Evolutionary conservation across 768 basidiomycete species (phyloP).

Genomic region (Phaeotremella fagi): DNA sequence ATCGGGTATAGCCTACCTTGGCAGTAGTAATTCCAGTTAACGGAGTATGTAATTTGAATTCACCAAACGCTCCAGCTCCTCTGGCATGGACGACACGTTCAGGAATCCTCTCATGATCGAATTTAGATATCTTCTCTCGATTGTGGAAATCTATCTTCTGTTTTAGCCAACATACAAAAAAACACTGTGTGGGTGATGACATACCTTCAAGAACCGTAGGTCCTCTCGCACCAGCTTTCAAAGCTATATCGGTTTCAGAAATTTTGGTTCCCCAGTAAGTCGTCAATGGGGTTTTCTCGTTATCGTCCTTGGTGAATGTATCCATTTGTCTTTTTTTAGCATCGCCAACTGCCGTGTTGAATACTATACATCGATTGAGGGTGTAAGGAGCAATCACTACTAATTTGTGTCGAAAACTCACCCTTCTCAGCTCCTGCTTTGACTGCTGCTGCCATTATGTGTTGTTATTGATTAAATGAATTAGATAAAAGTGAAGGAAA

Average conservation of each 20-base stretch:
- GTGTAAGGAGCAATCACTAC: neutral
- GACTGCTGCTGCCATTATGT: neutral
- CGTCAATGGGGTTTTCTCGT: conserved; percentile 29
- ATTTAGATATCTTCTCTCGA: conserved; percentile 67
- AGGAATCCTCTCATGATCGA: conserved; percentile 85
- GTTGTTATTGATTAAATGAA: too few relatives aligned
- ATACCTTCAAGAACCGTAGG: conserved; percentile 60
- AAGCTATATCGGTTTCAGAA: conserved; percentile 45
- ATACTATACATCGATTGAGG: conserved; percentile 22
- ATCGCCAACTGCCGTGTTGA: conserved; percentile 42
- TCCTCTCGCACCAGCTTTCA: conserved; percentile 53
- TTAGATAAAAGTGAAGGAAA: too few relatives aligned
- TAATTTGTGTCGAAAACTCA: neutral
- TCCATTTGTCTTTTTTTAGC: conserved; percentile 46
- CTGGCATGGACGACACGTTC: conserved; percentile 59
- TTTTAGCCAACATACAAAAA: conserved; percentile 2
- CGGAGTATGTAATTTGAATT: conserved; percentile 69
- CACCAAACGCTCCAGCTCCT: conserved; percentile 62
- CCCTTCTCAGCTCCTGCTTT: neutral
- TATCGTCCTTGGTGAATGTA: conserved; percentile 24
- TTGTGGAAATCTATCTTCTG: conserved; percentile 55
- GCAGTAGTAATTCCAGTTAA: conserved; percentile 70
- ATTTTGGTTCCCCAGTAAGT: conserved; percentile 47
- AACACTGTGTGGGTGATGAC: neutral
- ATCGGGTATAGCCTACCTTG: conserved; percentile 26